Conservation (phyloP, 495 filamentous ascomycete species). For the Penicillium arizonense region DNA sequence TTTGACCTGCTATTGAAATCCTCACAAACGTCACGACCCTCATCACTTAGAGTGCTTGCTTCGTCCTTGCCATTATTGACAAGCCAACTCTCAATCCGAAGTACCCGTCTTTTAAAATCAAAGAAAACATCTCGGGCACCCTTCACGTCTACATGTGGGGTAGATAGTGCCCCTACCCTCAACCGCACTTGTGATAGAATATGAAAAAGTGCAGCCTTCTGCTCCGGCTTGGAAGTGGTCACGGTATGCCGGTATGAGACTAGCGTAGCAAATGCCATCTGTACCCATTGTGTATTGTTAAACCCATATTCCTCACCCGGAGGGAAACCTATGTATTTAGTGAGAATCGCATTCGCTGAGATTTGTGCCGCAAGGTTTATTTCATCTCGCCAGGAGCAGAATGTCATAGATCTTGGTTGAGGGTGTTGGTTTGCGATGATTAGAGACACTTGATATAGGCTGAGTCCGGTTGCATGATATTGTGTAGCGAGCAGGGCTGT, state of each 20-base stretch:
- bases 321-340: slow-evolving; percentile 18
- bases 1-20: too few relatives aligned
- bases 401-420: neutral
- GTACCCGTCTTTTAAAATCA: slow-evolving; percentile 12
- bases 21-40: too few relatives aligned
- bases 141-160: slow-evolving; percentile 11
- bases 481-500: slow-evolving; percentile 22
- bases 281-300: slow-evolving; percentile 26
- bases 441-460: slow-evolving; percentile 22
- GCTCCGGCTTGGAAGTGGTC: neutral
- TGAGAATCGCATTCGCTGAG: slow-evolving; percentile 11
- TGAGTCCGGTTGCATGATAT: slow-evolving; percentile 19
- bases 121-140: slow-evolving; percentile 17
- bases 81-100: slow-evolving; percentile 7
- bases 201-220: slow-evolving; percentile 2
- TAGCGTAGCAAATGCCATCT: slow-evolving; percentile 24
- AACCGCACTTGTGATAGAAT: slow-evolving; percentile 11
- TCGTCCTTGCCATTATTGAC: neutral
- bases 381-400: slow-evolving; percentile 1
- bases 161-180: slow-evolving; percentile 16
- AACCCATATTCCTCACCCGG: slow-evolving; percentile 11
- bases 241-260: slow-evolving; percentile 12
- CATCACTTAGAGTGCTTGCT: too few relatives aligned
- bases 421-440: neutral
- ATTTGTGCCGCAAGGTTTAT: slow-evolving; percentile 7